Conservation (phyloP, 192 early-diverging fungal genomes). For the Geranomyces michiganensis region DNA sequence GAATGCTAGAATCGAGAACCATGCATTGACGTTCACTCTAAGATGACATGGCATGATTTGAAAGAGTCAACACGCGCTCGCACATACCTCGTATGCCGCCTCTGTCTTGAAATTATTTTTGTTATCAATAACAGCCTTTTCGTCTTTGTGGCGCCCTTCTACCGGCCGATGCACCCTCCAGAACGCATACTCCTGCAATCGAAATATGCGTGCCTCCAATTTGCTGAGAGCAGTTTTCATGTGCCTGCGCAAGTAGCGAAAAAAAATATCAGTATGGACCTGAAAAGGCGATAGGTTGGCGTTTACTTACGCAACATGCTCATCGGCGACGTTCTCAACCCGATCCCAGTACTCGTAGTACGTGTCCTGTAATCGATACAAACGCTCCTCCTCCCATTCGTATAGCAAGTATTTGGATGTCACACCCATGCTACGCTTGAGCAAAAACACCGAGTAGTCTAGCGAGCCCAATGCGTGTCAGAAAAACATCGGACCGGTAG, state of each 20-base stretch:
- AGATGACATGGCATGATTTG: too few species aligned
- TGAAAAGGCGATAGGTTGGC: not conserved
- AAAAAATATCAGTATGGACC: too few species aligned
- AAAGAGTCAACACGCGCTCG: not conserved
- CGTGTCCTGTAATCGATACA: slow-evolving; percentile 29
- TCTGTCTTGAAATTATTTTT: not conserved
- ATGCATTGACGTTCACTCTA: too few species aligned
- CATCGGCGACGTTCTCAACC: slow-evolving; percentile 34
- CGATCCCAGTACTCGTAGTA: slow-evolving; percentile 38
- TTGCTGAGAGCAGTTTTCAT: slow-evolving; percentile 32
- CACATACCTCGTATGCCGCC: slow-evolving; percentile 14
- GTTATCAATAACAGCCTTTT: not conserved
- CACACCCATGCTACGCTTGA: slow-evolving; percentile 37
- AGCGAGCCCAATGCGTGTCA: not conserved
- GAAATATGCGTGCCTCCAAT: slow-evolving; percentile 35
- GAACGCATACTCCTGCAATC: slow-evolving; percentile 44
- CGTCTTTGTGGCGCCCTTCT: slow-evolving; percentile 5
- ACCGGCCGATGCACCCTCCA: slow-evolving; percentile 41
- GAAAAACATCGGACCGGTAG: too few species aligned
- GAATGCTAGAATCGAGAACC: not conserved
- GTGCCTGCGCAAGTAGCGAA: slow-evolving; percentile 9
- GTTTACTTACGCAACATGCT: slow-evolving; percentile 31
- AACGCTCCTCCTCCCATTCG: slow-evolving; percentile 41
- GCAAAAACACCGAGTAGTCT: slow-evolving; percentile 45
- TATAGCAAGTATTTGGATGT: slow-evolving; percentile 33